Evolutionary conservation across 495 filamentous ascomycete species (phyloP), one percentile per base, ranked within the genome.

Genomic region (Hypomontagnella submonticulosa): DNA sequence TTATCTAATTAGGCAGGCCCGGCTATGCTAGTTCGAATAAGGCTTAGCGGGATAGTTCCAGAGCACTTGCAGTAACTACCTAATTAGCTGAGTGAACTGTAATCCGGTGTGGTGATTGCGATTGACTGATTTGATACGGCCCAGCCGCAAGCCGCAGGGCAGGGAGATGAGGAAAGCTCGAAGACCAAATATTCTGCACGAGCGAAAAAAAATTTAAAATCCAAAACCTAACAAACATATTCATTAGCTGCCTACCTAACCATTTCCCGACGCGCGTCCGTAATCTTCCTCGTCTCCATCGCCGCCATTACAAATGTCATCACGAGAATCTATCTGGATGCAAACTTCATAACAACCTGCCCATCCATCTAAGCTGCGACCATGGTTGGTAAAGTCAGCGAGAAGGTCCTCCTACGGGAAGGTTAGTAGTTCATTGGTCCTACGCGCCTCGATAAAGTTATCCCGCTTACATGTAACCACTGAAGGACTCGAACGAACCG

Each of bases 401-500:
- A 83, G 71, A 80, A 80, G 66, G 81, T 83, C 61, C 81, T 83
- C 69, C 72, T 78, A 4, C 66, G 81, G 71, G 81, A 83, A 77
- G 80, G 80, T 83, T 57, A 47, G 75, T 60, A 7, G 3, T 42
- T 37, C 10, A 32, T 42, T 54, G 33, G 33, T 3, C 37, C 3
- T 43, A 27, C 46, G 34, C 27, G 16, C 15, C 12, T 23, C n/a
- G 3, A 15, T 47, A n/a, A 54, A 36, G 23, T 6, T 36, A 34
- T 33, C 9, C 30, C 23, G 27, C 51, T 57, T 16, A 61, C 33
- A 40, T 54, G 48, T 30, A 53, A 12, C 12, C 23, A 9, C 16
- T 27, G 32, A 42, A 66, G 95, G 95, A 60, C 88, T 99, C 42
- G 92, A 95, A 76, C 83, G 93, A 66, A 98, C 96, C 36, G 95